Conservation (phyloP, 768 basidiomycete genomes). For the Porpolomopsis calyptriformis region DNA sequence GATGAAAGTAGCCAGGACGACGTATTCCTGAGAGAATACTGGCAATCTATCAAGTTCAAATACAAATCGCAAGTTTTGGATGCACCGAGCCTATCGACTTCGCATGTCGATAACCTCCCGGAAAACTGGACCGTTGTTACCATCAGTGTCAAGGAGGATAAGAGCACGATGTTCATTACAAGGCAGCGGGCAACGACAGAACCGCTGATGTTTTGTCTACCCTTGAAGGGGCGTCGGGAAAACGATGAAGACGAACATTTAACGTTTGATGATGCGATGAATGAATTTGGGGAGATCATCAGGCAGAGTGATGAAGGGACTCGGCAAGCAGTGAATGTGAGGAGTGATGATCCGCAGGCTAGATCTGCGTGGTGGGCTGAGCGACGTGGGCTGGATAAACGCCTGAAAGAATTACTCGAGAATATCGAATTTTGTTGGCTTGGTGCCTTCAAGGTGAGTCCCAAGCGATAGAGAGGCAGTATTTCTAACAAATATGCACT, state of each 20-base stretch:
- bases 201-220: slow-evolving; percentile 81
- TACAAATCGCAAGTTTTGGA: slow-evolving; percentile 40
- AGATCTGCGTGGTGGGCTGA: slow-evolving; percentile 81
- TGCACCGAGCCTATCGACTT: slow-evolving; percentile 30
- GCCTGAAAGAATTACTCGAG: slow-evolving; percentile 62
- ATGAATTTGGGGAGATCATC: slow-evolving; percentile 73
- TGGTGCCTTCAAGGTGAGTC: slow-evolving; percentile 85
- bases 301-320: slow-evolving; percentile 67
- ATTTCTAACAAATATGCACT: slow-evolving; percentile 1
- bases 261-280: slow-evolving; percentile 60
- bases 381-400: slow-evolving; percentile 61
- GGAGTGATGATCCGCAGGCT: slow-evolving; percentile 52
- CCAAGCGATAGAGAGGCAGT: background rate
- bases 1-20: slow-evolving; percentile 26
- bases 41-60: slow-evolving; percentile 45
- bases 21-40: slow-evolving; percentile 41
- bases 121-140: slow-evolving; percentile 74
- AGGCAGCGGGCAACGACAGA: slow-evolving; percentile 51
- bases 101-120: slow-evolving; percentile 43
- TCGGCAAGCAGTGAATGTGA: slow-evolving; percentile 60
- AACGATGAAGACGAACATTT: slow-evolving; percentile 62
- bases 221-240: slow-evolving; percentile 73
- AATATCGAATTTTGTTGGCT: slow-evolving; percentile 96
- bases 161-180: slow-evolving; percentile 71
- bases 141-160: slow-evolving; percentile 75